These are phyloP conservation scores for Biscogniauxia marginata DNA, from an alignment of 2,329 filamentous ascomycete genomes.

Conservation along the genomic window DNA sequence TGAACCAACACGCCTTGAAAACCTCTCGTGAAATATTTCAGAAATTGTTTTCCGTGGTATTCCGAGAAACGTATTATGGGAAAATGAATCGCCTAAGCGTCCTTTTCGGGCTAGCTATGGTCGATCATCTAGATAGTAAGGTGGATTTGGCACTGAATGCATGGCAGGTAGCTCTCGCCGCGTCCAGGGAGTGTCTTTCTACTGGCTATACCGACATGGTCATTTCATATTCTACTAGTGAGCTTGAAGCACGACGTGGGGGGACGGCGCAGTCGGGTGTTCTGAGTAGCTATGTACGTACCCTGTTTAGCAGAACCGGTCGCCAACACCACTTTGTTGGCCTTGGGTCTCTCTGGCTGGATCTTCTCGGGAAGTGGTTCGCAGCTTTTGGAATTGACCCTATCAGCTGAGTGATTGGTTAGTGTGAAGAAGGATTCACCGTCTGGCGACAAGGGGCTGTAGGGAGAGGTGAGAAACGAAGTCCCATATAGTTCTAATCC, in stretches of 20 bases:
- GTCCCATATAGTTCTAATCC: no score
- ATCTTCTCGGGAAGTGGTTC: conserved; percentile 3
- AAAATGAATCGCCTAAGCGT: no score
- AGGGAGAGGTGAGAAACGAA: no score
- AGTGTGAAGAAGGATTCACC: no score
- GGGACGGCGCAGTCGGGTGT: neutral
- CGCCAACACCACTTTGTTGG: conserved; percentile 8
- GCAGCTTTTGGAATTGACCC: neutral
- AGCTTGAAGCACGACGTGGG: conserved; percentile 4
- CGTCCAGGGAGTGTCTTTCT: conserved; percentile 1
- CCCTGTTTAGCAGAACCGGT: conserved; percentile 4
- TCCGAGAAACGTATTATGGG: no score
- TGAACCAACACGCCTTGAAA: no score
- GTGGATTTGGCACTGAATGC: neutral
- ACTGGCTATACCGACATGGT: conserved; percentile 14
- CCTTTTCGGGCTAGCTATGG: conserved; percentile 1
- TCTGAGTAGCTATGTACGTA: neutral
- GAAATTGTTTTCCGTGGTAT: neutral
- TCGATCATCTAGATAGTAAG: neutral
- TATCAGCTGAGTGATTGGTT: no score
- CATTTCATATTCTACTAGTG: conserved; percentile 4
- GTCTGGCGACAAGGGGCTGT: no score
- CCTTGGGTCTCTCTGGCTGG: conserved; percentile 6
- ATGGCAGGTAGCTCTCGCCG: conserved; percentile 5
- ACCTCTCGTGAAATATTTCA: neutral